phyloP scores from a whole-genome alignment of 768 basidiomycete genomes.

The Flagelloscypha sp. region DNA sequence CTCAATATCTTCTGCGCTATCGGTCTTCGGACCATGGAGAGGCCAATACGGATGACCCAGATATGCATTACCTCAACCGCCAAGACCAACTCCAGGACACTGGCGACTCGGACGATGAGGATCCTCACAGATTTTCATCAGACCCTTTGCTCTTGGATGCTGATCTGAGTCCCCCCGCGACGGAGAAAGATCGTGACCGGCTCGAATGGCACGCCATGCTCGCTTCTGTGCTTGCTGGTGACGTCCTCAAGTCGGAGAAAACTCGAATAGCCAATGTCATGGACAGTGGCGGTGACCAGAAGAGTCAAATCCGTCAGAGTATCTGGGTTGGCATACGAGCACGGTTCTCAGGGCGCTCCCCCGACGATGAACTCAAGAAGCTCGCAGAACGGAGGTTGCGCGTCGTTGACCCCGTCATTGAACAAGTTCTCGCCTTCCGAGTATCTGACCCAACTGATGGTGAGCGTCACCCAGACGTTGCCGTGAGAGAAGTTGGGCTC shows the following conservation, averaged over 20 bases:
- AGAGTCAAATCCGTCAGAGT: slow-evolving; percentile 56
- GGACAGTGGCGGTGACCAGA: slow-evolving; percentile 60
- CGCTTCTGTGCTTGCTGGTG: slow-evolving; percentile 85
- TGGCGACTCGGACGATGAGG: slow-evolving; percentile 74
- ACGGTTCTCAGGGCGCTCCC: slow-evolving; percentile 68
- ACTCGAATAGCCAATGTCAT: slow-evolving; percentile 80
- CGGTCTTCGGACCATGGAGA: slow-evolving; percentile 50
- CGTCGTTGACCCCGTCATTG: slow-evolving; percentile 74
- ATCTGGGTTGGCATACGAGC: slow-evolving; percentile 91
- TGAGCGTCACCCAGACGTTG: slow-evolving; percentile 32
- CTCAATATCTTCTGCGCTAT: slow-evolving; percentile 73
- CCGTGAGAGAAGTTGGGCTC: slow-evolving; percentile 53
- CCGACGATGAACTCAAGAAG: slow-evolving; percentile 73
- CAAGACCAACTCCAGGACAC: slow-evolving; percentile 59
- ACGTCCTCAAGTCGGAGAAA: slow-evolving; percentile 93
- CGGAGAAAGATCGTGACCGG: slow-evolving; percentile 69
- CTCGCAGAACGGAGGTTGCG: slow-evolving; percentile 79
- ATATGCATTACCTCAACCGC: slow-evolving; percentile 71
- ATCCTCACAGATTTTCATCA: slow-evolving; percentile 38
- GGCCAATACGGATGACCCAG: slow-evolving; percentile 68
- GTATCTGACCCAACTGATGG: slow-evolving; percentile 37
- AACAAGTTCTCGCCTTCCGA: slow-evolving; percentile 74
- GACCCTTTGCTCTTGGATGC: slow-evolving; percentile 42
- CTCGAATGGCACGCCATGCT: slow-evolving; percentile 96
- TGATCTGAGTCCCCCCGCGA: slow-evolving; percentile 61